Evolutionary conservation across 108 stramenopile species (phyloP), one percentile per base, ranked within the genome.

Genomic region (Cyclotella atomus): DNA sequence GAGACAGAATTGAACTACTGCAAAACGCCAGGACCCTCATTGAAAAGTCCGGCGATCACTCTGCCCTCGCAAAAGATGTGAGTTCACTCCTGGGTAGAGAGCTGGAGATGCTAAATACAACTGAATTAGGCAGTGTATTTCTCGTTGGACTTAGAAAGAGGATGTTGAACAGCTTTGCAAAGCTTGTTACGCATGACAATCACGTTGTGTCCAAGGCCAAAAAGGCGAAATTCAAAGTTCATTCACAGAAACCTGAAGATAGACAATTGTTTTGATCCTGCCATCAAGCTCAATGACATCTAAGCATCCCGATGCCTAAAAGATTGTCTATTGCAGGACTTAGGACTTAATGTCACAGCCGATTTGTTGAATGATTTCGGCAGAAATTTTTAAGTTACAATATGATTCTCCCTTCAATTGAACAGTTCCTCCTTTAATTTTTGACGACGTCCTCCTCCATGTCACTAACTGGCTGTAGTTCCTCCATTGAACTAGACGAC

Each of bases 91-190:
- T 77, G n/a, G 54, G 71, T 33, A 54, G 77, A 49, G 77, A 77
- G 57, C n/a, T 70, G 33, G 69, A 77, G 55, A 70, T 77, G 63
- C 54, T 77, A n/a, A 23, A n/a, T 19, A 32, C 63, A 4, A 77
- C 77, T 21, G 77, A 77, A 47, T 50, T 77, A 19, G 70, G 77
- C 23, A 64, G 62, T 16, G 64, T 71, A 19, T 65, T 71, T 3
- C 30, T 77, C 43, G 69, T 47, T 17, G 77, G 77, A 38, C 20
- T 77, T 55, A 70, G 77, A 41, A 66, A 25, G 24, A 50, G 77
- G 15, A 25, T 77, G 45, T 59, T 36, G 0, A 70, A 77, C 20
- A 23, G 45, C 17, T 65, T 77, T 34, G 45, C 70, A 1, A 77
- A 77, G 36, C 46, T 77, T 32, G 44, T 63, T 8, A 50, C 61